Evolutionary conservation across 345 rosid species (phyloP), one percentile per base, ranked within the genome.

Genomic region (Arabidopsis arenosa): DNA sequence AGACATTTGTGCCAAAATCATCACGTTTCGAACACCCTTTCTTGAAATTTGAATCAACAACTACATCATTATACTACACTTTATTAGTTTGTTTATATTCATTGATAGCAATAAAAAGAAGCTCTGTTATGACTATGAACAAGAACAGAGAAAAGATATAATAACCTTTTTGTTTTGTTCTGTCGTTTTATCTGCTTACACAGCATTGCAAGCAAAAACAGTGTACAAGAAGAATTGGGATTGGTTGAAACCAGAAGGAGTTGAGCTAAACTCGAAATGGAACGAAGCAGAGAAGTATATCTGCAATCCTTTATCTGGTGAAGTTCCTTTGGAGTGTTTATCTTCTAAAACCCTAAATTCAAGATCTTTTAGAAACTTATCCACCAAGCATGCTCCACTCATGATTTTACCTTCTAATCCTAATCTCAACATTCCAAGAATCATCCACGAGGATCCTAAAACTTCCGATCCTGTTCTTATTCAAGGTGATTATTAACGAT

Each of bases 211-310:
- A 79, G 88, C 88, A 63, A 90, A 79, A 80, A 65, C 89, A 40
- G 77, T 65, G 32, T 49, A 35, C 18, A 77, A 66, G 40, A 80
- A 83, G n/a, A 64, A 78, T 10, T 78, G 87, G 88, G 95, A 90
- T 26, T 85, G 90, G 70, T 75, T 49, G 39, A 89, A 88, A n/a
- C 87, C 89, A 10, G 88, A 89, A 15, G 95, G 92, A 30, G 83
- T 89, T 79, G 84, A 89, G 39, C 75, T 93, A 48, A 83, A 93
- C 66, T 89, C 98, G 6, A 90, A 93, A 55, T 93, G 98, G 98
- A 86, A 84, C 64, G 96, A 93, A 71, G 98, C 98, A 10, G 96
- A 93, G 84, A 90, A 86, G 52, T 93, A 93, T 66, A 93, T 93
- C 10, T 80, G 92, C 74, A 93, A 93, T 62, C 98, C 98, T 35